These are phyloP conservation scores for Ogataea chonburiensis DNA, from an alignment of 805 yeast species.

Conservation along the genomic window DNA sequence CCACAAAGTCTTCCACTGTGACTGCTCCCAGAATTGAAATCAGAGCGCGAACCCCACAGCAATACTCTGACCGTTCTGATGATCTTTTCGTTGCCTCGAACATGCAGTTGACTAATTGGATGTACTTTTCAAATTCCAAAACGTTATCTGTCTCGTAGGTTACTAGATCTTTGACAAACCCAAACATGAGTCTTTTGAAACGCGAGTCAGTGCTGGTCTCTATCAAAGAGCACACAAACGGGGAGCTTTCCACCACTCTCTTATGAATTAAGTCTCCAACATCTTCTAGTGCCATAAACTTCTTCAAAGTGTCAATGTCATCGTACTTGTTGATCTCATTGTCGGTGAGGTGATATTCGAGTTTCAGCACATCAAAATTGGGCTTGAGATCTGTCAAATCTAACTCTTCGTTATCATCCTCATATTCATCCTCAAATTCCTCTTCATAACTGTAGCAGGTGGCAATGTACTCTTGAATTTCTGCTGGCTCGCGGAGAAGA, in stretches of 20 bases:
- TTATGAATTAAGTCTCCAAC: conserved; percentile 11
- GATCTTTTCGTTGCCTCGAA: conserved; percentile 14
- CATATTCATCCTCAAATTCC: conserved; percentile 9
- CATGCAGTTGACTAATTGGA: conserved; percentile 13
- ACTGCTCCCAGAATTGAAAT: conserved; percentile 18
- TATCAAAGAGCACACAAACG: conserved; percentile 14
- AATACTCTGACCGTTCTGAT: conserved; percentile 11
- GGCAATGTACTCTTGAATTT: conserved; percentile 12
- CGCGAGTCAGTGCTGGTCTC: conserved; percentile 14
- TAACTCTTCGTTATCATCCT: conserved; percentile 8
- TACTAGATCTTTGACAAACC: conserved; percentile 19
- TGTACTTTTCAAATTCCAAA: conserved; percentile 12
- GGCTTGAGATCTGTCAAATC: conserved; percentile 9
- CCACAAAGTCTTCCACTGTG: conserved; percentile 18
- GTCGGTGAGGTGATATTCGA: conserved; percentile 8
- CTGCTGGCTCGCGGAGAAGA: conserved; percentile 15
- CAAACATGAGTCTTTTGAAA: conserved; percentile 14
- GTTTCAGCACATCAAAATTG: conserved; percentile 12
- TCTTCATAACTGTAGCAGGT: conserved; percentile 13
- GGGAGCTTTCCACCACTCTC: conserved; percentile 10
- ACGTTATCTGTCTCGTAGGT: conserved; percentile 21
- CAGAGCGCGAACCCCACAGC: conserved; percentile 15
- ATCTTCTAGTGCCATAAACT: conserved; percentile 17
- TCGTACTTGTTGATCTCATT: conserved; percentile 6
- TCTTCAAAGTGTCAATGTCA: conserved; percentile 14